Percentiles rank a stretch among this genome's conserved stretches.
These are phyloP conservation scores for Lyophyllum atratum DNA, from an alignment of 768 basidiomycete genomes.

Conservation along the genomic window DNA sequence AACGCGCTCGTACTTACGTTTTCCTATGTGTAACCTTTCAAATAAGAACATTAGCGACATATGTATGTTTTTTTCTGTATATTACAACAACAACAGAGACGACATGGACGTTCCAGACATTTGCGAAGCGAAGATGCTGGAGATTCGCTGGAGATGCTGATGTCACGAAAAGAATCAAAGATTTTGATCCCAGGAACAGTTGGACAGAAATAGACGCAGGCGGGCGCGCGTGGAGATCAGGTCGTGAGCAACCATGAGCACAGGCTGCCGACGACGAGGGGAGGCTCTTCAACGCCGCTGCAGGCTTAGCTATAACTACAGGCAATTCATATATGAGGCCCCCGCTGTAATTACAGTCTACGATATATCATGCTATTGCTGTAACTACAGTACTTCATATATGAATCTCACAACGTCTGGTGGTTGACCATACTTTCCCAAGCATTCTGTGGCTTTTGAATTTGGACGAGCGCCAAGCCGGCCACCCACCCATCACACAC, in stretches of 20 bases:
- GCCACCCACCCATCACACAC: too few species aligned
- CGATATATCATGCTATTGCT: not conserved
- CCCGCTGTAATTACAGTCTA: not conserved
- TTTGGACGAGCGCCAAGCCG: too few species aligned
- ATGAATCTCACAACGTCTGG: not conserved
- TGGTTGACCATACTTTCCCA: not conserved
- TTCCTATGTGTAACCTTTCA: not conserved
- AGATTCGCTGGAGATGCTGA: not conserved
- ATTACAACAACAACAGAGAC: not conserved
- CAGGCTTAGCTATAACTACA: not conserved
- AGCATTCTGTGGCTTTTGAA: too few species aligned
- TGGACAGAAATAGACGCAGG: not conserved
- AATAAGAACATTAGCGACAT: too few species aligned
- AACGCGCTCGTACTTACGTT: not conserved
- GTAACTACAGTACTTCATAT: not conserved
- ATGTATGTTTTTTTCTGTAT: not conserved
- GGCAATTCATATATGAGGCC: not conserved
- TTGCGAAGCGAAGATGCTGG: not conserved
- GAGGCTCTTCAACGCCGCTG: not conserved
- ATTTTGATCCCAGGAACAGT: not conserved
- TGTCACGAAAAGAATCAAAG: not conserved
- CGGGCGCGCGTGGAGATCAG: not conserved
- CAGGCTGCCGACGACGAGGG: not conserved
- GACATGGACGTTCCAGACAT: not conserved
- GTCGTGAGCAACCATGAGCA: not conserved